Evolutionary conservation across 306 rosid genomes (phyloP).

Genomic region (Fagus crenata): DNA sequence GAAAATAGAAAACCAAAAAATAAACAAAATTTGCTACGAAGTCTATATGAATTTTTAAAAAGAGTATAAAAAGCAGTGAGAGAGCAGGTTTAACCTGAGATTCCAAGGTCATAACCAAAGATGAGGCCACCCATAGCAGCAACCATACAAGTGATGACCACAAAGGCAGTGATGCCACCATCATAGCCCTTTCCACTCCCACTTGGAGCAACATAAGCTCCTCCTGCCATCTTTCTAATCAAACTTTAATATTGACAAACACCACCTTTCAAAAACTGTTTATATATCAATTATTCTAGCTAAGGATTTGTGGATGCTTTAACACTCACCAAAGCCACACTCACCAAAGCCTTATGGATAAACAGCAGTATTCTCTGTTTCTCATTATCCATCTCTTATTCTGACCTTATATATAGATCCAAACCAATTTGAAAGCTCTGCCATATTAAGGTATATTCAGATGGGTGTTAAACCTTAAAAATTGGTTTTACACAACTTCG

Average conservation of each 20-base stretch:
- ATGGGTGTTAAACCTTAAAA: neutral
- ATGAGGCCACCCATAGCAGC: constrained; percentile 60
- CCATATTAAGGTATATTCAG: neutral
- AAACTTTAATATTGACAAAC: neutral
- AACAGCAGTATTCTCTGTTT: neutral
- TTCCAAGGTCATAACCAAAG: constrained; percentile 50
- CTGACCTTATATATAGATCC: neutral
- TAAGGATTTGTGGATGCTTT: neutral
- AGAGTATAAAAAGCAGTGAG: neutral
- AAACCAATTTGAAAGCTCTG: neutral
- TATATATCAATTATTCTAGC: neutral
- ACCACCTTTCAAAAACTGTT: neutral
- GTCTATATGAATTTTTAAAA: too few relatives aligned
- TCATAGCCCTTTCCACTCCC: constrained; percentile 28
- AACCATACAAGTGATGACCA: constrained; percentile 34
- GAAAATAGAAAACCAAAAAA: too few relatives aligned
- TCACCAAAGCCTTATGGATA: neutral
- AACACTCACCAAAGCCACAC: neutral
- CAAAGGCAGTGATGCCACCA: constrained; percentile 29
- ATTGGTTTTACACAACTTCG: neutral
- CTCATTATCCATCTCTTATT: neutral
- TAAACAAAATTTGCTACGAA: too few relatives aligned
- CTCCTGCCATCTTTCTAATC: constrained; percentile 37
- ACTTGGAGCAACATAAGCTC: constrained; percentile 22
- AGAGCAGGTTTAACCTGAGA: constrained; percentile 29